Conservation (phyloP, 305 asterid genomes). For the Ajuga reptans region DNA sequence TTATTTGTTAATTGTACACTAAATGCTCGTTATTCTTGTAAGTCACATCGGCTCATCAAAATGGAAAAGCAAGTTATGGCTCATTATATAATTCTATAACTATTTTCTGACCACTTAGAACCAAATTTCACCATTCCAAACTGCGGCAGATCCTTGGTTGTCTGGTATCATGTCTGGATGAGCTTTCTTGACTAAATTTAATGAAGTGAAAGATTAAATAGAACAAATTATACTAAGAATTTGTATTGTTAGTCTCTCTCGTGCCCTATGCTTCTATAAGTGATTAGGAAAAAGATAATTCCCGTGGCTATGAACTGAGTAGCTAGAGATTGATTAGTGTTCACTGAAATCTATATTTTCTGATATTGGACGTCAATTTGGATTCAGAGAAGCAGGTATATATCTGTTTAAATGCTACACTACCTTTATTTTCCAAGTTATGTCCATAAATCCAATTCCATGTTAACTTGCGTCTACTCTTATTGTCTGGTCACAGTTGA, state of each 20-base stretch:
- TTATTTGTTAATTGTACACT: background rate
- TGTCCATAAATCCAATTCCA: constrained; percentile 12
- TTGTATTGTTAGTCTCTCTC: background rate
- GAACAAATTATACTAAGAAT: background rate
- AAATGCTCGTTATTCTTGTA: background rate
- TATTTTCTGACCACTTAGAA: background rate
- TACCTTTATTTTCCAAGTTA: background rate
- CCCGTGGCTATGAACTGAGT: background rate
- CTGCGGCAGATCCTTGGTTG: background rate
- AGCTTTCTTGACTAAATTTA: background rate
- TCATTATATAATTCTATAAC: background rate
- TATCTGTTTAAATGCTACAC: background rate
- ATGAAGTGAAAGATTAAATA: background rate
- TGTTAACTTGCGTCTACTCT: constrained; percentile 21
- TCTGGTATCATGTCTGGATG: background rate
- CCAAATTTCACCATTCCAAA: background rate
- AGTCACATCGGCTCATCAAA: background rate
- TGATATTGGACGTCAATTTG: background rate
- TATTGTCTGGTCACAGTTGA: constrained; percentile 47
- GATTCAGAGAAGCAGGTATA: constrained; percentile 11
- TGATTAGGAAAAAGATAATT: background rate
- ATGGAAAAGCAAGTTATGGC: background rate
- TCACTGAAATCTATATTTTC: background rate
- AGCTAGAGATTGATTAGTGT: background rate
- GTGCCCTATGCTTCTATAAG: constrained; percentile 2